phyloP scores from a whole-genome alignment of 2,329 filamentous ascomycete genomes.

The Colletotrichum sansevieriae region DNA sequence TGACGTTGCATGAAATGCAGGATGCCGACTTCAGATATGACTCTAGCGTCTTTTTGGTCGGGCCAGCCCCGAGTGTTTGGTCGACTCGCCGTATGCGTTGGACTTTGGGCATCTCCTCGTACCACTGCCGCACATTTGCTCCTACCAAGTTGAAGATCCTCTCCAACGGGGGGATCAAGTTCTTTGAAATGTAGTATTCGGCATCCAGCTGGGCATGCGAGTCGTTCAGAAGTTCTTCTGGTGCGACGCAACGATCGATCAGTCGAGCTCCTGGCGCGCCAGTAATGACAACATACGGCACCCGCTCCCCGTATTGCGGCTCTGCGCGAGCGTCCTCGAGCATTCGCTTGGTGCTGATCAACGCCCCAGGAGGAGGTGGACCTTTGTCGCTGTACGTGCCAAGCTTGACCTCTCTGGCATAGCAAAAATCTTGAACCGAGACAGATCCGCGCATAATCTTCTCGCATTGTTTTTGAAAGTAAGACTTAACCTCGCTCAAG shows the following conservation, averaged over 20 bases:
- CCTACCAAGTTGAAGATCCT: slow-evolving; percentile 97
- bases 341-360: slow-evolving; percentile 90
- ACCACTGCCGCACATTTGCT: slow-evolving; percentile 91
- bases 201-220: slow-evolving; percentile 86
- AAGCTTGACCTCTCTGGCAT: slow-evolving; percentile 90
- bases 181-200: slow-evolving; percentile 97
- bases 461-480: slow-evolving; percentile 89
- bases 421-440: slow-evolving; percentile 95
- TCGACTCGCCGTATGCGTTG: slow-evolving; percentile 79
- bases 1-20: slow-evolving; percentile 81
- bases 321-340: slow-evolving; percentile 86
- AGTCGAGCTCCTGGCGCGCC: slow-evolving; percentile 88
- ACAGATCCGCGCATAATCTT: slow-evolving; percentile 94
- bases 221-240: slow-evolving; percentile 83
- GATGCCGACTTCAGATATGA: slow-evolving; percentile 87
- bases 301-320: slow-evolving; percentile 93
- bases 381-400: slow-evolving; percentile 89
- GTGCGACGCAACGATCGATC: slow-evolving; percentile 90
- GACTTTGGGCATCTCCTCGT: slow-evolving; percentile 95
- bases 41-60: slow-evolving; percentile 76
- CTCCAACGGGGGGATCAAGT: slow-evolving; percentile 93
- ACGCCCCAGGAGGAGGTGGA: slow-evolving; percentile 84
- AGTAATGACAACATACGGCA: slow-evolving; percentile 93
- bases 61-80: slow-evolving; percentile 48
- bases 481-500: slow-evolving; percentile 87